Conservation (phyloP, 495 filamentous ascomycete species). For the Annulohypoxylon maeteangense region DNA sequence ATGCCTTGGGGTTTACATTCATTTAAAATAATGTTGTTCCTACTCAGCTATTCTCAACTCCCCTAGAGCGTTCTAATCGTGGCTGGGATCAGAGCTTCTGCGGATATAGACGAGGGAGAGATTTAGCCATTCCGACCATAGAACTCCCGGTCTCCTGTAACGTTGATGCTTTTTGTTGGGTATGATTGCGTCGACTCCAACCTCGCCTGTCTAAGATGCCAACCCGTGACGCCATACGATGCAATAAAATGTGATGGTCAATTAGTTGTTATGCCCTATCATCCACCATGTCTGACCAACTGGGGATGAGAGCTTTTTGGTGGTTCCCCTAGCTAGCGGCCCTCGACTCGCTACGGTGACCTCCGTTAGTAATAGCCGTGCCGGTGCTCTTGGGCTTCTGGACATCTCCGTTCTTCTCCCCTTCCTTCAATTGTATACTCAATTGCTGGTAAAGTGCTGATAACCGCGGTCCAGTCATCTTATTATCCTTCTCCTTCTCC, state of each 20-base stretch:
- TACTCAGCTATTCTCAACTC: slow-evolving; percentile 1
- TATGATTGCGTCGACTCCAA: slow-evolving; percentile 48
- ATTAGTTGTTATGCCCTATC: slow-evolving; percentile 5
- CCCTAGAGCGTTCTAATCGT: slow-evolving; percentile 15
- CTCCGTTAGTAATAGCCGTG: slow-evolving; percentile 40
- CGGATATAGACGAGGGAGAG: slow-evolving; percentile 40
- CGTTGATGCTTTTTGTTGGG: slow-evolving; percentile 49
- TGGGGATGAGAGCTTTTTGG: not conserved
- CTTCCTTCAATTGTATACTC: slow-evolving; percentile 45
- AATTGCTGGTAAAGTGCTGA: slow-evolving; percentile 47
- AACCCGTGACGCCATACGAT: slow-evolving; percentile 48
- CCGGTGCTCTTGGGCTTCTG: slow-evolving; percentile 40
- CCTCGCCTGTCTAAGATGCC: slow-evolving; percentile 47
- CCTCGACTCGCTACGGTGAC: slow-evolving; percentile 37
- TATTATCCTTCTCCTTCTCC: slow-evolving; percentile 40
- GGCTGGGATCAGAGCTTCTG: slow-evolving; percentile 17
- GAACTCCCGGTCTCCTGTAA: slow-evolving; percentile 48
- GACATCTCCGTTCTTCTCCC: slow-evolving; percentile 40
- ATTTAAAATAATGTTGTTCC: not conserved
- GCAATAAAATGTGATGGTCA: slow-evolving; percentile 39
- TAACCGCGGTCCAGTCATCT: slow-evolving; percentile 47
- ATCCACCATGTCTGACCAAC: not conserved
- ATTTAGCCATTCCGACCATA: slow-evolving; percentile 37
- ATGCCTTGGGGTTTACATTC: not conserved
- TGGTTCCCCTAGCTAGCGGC: slow-evolving; percentile 20